Evolutionary conservation across 163 green algal genomes (phyloP).

Genomic region (Prototheca stagnorum): DNA sequence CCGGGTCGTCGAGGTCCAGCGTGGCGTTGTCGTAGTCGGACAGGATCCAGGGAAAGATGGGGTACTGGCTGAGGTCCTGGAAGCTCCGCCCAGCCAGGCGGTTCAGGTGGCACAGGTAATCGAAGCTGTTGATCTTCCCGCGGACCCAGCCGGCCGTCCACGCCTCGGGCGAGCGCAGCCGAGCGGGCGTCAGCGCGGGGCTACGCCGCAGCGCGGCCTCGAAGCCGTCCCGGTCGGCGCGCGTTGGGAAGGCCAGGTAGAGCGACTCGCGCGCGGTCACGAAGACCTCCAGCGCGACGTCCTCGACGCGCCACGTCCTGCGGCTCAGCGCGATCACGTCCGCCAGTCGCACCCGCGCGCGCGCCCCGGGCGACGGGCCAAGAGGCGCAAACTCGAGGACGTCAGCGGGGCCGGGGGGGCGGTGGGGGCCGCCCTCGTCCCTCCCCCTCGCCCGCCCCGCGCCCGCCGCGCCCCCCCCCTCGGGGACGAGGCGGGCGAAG

Average conservation of each 20-base stretch:
- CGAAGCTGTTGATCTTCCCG: conserved; percentile 69
- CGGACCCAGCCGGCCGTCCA: conserved; percentile 54
- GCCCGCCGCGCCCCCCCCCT: background rate
- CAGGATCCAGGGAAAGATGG: conserved; percentile 80
- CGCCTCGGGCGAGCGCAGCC: conserved; percentile 32
- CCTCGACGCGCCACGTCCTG: conserved; percentile 38
- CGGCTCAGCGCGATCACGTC: conserved; percentile 46
- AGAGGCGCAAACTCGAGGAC: background rate
- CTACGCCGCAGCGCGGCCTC: conserved; percentile 17
- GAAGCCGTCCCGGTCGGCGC: conserved; percentile 19
- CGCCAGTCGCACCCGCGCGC: conserved; percentile 15
- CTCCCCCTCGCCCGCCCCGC: no score
- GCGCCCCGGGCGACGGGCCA: conserved; percentile 27
- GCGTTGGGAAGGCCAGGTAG: conserved; percentile 56
- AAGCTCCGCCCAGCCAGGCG: conserved; percentile 70
- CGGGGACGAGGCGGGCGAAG: no score
- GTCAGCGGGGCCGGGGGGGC: background rate
- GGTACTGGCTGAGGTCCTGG: conserved; percentile 91
- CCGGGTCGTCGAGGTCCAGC: conserved; percentile 50
- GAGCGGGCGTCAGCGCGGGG: conserved; percentile 20
- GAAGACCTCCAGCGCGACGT: conserved; percentile 38
- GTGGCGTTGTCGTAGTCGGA: conserved; percentile 36
- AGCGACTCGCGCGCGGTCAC: conserved; percentile 34
- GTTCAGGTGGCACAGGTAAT: conserved; percentile 83
- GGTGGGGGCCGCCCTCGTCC: no score